Percentiles rank a stretch among this genome's conserved stretches.
Evolutionary conservation across 495 filamentous ascomycete species (phyloP).

Genomic region (Wilcoxina mikolae): DNA sequence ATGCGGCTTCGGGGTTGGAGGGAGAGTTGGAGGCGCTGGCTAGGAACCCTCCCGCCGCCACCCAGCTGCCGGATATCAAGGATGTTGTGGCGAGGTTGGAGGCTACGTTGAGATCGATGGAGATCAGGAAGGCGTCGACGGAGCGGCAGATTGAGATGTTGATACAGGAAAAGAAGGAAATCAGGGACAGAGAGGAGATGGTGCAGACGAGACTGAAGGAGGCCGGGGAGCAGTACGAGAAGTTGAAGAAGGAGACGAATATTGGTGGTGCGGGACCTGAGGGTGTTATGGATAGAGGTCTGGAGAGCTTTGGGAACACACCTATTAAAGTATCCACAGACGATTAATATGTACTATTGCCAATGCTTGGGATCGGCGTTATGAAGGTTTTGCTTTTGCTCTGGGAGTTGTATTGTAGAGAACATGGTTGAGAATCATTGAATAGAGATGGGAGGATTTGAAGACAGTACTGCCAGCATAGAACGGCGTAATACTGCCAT

Average conservation of each 20-base stretch:
- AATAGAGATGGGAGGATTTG: not conserved
- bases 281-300: slow-evolving; percentile 35
- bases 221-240: slow-evolving; percentile 50
- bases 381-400: not conserved
- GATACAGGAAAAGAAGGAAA: slow-evolving; percentile 46
- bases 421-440: not conserved
- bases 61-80: slow-evolving; percentile 41
- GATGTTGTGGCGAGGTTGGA: slow-evolving; percentile 37
- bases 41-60: slow-evolving; percentile 37
- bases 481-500: not conserved
- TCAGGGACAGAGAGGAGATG: slow-evolving; percentile 59
- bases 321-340: slow-evolving; percentile 32
- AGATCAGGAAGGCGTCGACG: slow-evolving; percentile 40
- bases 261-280: slow-evolving; percentile 24
- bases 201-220: slow-evolving; percentile 70
- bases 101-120: slow-evolving; percentile 40
- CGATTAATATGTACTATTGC: not conserved
- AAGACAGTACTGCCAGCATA: not conserved
- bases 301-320: slow-evolving; percentile 51
- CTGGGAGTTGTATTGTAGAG: not conserved
- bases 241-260: slow-evolving; percentile 36
- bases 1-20: slow-evolving; percentile 13
- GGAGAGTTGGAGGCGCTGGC: slow-evolving; percentile 23
- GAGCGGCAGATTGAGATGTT: slow-evolving; percentile 46
- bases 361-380: not conserved